Conservation (phyloP, 768 basidiomycete genomes). For the Pholiota molesta region DNA sequence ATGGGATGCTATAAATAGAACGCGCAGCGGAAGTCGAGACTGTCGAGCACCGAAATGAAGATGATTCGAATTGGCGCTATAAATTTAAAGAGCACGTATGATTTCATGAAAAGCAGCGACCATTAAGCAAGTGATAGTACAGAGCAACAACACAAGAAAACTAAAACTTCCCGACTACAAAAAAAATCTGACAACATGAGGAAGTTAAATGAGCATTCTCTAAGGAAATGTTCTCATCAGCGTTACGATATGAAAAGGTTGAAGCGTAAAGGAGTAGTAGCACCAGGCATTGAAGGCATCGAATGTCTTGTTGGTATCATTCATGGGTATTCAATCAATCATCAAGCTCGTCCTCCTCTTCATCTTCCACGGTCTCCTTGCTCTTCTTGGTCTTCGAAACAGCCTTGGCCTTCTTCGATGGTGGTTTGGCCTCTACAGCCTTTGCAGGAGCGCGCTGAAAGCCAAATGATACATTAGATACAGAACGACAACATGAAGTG, state of each 20-base stretch:
- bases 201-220: background rate
- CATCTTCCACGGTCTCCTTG: conserved; percentile 51
- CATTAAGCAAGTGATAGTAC: background rate
- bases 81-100: background rate
- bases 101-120: background rate
- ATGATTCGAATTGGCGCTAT: too few species aligned
- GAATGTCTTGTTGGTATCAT: background rate
- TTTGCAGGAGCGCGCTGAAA: conserved; percentile 38
- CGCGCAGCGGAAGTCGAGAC: too few species aligned
- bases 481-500: background rate
- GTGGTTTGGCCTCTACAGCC: conserved; percentile 43
- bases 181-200: background rate
- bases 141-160: conserved; percentile 2
- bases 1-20: conserved; percentile 1
- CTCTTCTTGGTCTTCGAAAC: conserved; percentile 48
- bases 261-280: too few species aligned
- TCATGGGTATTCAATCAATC: conserved; percentile 4
- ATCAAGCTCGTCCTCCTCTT: conserved; percentile 32
- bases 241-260: background rate
- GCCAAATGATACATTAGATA: background rate
- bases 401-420: conserved; percentile 50
- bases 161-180: background rate
- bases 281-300: background rate
- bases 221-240: background rate
- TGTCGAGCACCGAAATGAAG: too few species aligned